Evolutionary conservation across 2,329 filamentous ascomycete species (phyloP).

Genomic region (Pseudogymnoascus sp.): DNA sequence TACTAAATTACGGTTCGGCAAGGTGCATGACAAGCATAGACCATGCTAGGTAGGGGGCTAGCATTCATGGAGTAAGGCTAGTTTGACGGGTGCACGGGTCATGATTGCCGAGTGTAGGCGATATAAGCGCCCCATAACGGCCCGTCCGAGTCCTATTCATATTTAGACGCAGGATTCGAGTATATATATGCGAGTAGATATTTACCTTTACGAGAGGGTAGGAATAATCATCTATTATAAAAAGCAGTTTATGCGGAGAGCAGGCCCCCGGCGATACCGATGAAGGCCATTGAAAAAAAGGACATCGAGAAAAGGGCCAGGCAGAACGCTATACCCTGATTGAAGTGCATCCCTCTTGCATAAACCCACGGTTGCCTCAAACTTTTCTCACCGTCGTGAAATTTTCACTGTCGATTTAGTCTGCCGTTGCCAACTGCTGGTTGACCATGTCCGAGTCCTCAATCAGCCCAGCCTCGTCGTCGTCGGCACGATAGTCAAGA

Average conservation of each 20-base stretch:
- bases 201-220: background rate
- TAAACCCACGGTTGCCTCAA: background rate
- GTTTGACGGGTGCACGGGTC: constrained; percentile 3
- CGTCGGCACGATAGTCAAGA: no score
- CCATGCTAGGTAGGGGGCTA: background rate
- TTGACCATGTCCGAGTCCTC: no score
- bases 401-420: background rate
- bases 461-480: no score
- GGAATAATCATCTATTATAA: no score
- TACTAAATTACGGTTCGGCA: constrained; percentile 1
- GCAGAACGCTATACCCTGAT: no score
- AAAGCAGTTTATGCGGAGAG: no score
- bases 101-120: background rate
- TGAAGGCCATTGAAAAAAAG: no score
- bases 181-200: background rate
- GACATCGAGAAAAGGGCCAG: no score
- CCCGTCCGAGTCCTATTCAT: background rate
- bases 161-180: background rate
- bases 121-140: background rate
- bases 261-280: no score
- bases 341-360: background rate
- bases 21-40: background rate
- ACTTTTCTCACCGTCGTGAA: background rate
- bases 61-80: background rate
- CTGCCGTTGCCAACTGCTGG: background rate